These are phyloP conservation scores for Globomyces sp. DNA, from an alignment of 371 early-diverging fungal genomes.

Conservation along the genomic window DNA sequence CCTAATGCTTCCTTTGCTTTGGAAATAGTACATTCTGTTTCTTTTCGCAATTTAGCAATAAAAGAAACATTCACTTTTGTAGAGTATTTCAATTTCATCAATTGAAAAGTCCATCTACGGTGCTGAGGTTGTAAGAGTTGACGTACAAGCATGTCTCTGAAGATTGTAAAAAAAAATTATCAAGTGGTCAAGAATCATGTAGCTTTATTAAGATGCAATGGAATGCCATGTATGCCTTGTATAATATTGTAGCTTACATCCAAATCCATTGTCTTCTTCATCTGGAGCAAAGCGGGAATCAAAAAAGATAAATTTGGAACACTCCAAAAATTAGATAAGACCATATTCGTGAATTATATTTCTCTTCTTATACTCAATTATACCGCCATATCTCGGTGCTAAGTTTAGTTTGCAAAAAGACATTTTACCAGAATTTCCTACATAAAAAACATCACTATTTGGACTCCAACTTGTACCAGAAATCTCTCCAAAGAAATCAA, in stretches of 20 bases:
- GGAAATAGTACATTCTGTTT: constrained; percentile 78
- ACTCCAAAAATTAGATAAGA: background rate
- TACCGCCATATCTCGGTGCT: background rate
- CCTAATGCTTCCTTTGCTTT: constrained; percentile 86
- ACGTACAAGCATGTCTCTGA: too few relatives aligned
- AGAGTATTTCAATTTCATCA: background rate
- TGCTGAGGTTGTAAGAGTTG: too few relatives aligned
- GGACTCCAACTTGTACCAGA: constrained; percentile 61
- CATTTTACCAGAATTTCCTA: constrained; percentile 52
- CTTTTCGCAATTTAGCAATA: constrained; percentile 72
- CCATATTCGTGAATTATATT: background rate
- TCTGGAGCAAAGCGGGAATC: too few relatives aligned
- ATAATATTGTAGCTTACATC: too few relatives aligned
- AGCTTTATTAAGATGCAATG: too few relatives aligned
- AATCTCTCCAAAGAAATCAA: constrained; percentile 84
- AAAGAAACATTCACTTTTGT: constrained; percentile 17
- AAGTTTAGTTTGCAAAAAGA: background rate
- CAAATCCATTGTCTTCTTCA: too few relatives aligned
- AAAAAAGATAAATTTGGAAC: too few relatives aligned
- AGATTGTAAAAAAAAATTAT: too few relatives aligned
- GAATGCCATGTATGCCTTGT: too few relatives aligned
- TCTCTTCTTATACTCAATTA: constrained; percentile 6
- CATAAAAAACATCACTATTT: constrained; percentile 55
- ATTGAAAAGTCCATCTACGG: too few relatives aligned
- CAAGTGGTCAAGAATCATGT: too few relatives aligned